phyloP scores from a whole-genome alignment of 331 rosid species.

The Saraca asoca region DNA sequence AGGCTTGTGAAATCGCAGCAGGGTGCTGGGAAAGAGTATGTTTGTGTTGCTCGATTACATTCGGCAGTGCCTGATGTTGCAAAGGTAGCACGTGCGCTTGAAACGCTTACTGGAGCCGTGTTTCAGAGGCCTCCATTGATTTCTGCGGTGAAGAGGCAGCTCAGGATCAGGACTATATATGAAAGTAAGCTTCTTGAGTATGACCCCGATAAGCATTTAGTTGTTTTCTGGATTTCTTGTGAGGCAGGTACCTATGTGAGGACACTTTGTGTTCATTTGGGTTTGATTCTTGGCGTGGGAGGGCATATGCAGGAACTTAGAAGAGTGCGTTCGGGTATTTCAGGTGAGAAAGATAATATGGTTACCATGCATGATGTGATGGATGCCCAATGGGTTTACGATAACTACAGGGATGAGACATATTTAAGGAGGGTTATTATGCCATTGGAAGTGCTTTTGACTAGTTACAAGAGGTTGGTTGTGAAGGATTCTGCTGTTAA shows the following conservation, averaged over 20 bases:
- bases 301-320: constrained; percentile 72
- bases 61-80: constrained; percentile 61
- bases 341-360: constrained; percentile 71
- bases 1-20: constrained; percentile 71
- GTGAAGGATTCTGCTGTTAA: constrained; percentile 95
- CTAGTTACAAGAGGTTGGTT: constrained; percentile 71
- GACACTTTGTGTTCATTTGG: constrained; percentile 64
- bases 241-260: constrained; percentile 72
- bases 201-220: constrained; percentile 59
- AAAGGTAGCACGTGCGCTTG: constrained; percentile 60
- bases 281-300: constrained; percentile 65
- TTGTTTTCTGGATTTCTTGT: constrained; percentile 69
- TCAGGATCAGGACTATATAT: constrained; percentile 66
- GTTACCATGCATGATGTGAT: constrained; percentile 75
- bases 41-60: constrained; percentile 61
- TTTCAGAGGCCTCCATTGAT: constrained; percentile 72
- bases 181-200: constrained; percentile 70
- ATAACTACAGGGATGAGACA: constrained; percentile 56
- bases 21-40: constrained; percentile 75
- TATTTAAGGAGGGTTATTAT: constrained; percentile 62
- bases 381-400: constrained; percentile 66
- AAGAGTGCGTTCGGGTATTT: constrained; percentile 64
- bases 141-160: constrained; percentile 68
- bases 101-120: constrained; percentile 64
- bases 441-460: constrained; percentile 63